A percentile compares a stretch with the other conserved stretches of the same genome.
Conservation (phyloP, 306 rosid species). For the Glycine latifolia region DNA sequence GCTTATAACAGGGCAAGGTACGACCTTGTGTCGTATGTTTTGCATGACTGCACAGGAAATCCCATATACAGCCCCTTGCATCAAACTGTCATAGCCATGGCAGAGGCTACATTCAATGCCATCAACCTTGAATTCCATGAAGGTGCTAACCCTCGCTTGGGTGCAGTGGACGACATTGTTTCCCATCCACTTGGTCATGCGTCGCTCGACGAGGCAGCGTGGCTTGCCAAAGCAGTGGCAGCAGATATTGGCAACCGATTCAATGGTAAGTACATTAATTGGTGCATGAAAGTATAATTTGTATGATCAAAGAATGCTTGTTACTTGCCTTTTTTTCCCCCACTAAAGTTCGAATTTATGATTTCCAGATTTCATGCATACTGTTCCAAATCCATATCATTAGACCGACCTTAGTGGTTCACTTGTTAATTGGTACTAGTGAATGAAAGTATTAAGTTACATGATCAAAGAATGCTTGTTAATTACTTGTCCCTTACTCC, state of each 20-base stretch:
- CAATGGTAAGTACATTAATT: constrained; percentile 50
- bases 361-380: too few relatives aligned
- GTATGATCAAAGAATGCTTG: too few relatives aligned
- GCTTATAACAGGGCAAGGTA: constrained; percentile 76
- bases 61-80: constrained; percentile 82
- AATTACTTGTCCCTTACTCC: too few relatives aligned
- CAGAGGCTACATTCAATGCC: constrained; percentile 73
- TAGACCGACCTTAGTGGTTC: too few relatives aligned
- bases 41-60: constrained; percentile 67
- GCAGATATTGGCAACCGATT: constrained; percentile 68
- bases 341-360: too few relatives aligned
- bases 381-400: too few relatives aligned
- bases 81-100: constrained; percentile 70
- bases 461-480: too few relatives aligned
- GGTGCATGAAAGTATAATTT: too few relatives aligned
- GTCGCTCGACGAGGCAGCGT: constrained; percentile 78
- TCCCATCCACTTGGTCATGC: constrained; percentile 80
- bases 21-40: constrained; percentile 73
- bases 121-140: constrained; percentile 74
- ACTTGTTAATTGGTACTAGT: too few relatives aligned
- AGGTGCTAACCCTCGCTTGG: constrained; percentile 84
- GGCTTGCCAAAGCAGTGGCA: constrained; percentile 82
- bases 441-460: too few relatives aligned
- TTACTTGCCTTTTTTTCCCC: too few relatives aligned
- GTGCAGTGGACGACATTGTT: constrained; percentile 83